phyloP scores from a whole-genome alignment of 352 stramenopile genomes.

The Globisporangium spiculum region DNA sequence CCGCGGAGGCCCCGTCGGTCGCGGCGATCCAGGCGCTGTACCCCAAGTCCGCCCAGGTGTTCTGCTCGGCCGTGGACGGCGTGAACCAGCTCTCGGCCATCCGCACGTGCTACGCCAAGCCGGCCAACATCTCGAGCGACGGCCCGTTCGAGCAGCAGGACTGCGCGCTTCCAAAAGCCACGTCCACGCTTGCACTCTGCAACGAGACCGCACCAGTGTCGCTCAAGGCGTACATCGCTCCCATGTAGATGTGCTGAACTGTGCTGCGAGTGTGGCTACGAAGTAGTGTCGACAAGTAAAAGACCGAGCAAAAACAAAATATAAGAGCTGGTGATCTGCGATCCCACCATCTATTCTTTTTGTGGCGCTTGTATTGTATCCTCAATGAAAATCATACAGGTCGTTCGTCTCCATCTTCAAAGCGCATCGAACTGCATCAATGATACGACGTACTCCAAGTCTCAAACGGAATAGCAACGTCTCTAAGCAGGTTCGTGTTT shows the following conservation, averaged over 20 bases:
- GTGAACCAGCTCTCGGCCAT: constrained; percentile 64
- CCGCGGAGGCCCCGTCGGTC: constrained; percentile 26
- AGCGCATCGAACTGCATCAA: no score
- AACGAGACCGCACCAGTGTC: constrained; percentile 3
- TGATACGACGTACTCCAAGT: no score
- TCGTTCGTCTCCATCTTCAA: no score
- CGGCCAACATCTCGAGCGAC: constrained; percentile 11
- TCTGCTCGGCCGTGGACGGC: constrained; percentile 52
- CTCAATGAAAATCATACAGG: no score
- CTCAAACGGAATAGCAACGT: no score
- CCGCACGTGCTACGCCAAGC: constrained; percentile 60
- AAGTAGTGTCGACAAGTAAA: no score
- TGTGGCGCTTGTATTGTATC: no score
- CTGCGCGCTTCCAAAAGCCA: constrained; percentile 3
- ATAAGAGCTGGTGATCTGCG: no score
- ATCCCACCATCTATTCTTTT: no score
- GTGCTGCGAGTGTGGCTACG: no score
- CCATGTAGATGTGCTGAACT: not conserved
- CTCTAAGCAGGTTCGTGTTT: no score
- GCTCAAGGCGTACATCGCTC: constrained; percentile 3
- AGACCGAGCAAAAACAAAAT: no score
- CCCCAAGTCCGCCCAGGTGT: constrained; percentile 52
- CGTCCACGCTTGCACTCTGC: constrained; percentile 5
- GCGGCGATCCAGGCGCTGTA: constrained; percentile 47
- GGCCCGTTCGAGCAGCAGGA: constrained; percentile 4